phyloP scores from a whole-genome alignment of 495 filamentous ascomycete species.

The Penicillium macrosclerotiorum region DNA sequence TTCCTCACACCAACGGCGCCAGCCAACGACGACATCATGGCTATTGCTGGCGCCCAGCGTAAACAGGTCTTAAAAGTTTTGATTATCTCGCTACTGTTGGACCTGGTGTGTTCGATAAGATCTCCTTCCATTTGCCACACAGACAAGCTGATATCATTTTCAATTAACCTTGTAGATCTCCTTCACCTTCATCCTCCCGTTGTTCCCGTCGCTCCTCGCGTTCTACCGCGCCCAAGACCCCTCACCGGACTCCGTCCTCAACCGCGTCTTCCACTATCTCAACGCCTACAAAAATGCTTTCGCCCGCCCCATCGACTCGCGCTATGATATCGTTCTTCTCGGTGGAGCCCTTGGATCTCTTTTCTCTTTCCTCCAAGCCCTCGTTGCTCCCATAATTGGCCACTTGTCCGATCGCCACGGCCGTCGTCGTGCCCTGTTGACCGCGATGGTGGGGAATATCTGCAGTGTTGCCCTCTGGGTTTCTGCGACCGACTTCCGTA shows the following conservation, averaged over 20 bases:
- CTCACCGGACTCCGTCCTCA: slow-evolving; percentile 61
- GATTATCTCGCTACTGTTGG: slow-evolving; percentile 68
- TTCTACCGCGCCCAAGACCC: slow-evolving; percentile 80
- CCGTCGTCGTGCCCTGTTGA: slow-evolving; percentile 81
- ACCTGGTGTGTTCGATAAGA: slow-evolving; percentile 51
- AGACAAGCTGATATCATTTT: slow-evolving; percentile 1
- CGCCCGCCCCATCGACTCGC: slow-evolving; percentile 86
- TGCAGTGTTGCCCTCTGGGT: slow-evolving; percentile 92
- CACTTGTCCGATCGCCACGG: slow-evolving; percentile 85
- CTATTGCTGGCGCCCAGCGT: slow-evolving; percentile 46
- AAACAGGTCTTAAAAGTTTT: slow-evolving; percentile 82
- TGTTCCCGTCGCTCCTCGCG: slow-evolving; percentile 89
- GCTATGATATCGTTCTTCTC: slow-evolving; percentile 95
- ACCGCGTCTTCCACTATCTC: slow-evolving; percentile 73
- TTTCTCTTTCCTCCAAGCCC: slow-evolving; percentile 89
- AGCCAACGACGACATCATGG: slow-evolving; percentile 34
- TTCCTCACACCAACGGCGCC: slow-evolving; percentile 2
- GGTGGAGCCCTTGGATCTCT: slow-evolving; percentile 92
- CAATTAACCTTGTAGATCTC: slow-evolving; percentile 57
- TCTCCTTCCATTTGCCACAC: neutral
- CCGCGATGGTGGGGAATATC: slow-evolving; percentile 94
- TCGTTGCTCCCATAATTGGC: slow-evolving; percentile 91
- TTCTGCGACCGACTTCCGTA: slow-evolving; percentile 86
- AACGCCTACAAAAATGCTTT: slow-evolving; percentile 97
- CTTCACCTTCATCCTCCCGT: slow-evolving; percentile 95